These are phyloP conservation scores for Syzygium grande DNA, from an alignment of 345 rosid genomes.

Conservation along the genomic window DNA sequence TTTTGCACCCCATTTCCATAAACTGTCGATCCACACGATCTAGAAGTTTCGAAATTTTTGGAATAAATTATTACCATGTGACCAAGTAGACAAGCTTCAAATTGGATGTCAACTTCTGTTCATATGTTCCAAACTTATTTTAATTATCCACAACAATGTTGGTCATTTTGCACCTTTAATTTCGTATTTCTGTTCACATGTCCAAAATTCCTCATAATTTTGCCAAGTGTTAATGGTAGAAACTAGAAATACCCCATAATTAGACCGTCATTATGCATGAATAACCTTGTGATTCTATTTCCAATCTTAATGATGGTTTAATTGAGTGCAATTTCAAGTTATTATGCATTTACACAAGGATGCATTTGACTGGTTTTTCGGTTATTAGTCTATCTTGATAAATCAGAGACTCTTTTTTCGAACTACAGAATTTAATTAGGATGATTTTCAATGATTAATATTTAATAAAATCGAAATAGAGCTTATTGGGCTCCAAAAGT, in stretches of 20 bases:
- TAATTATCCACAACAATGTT: neutral
- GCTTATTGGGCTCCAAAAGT: neutral
- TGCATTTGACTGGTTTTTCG: neutral
- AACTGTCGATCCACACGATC: too few relatives aligned
- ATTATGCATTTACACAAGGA: neutral
- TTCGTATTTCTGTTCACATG: accelerated
- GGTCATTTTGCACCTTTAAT: neutral
- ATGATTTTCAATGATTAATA: too few relatives aligned
- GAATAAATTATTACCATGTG: neutral
- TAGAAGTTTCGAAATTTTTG: too few relatives aligned
- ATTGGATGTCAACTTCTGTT: neutral
- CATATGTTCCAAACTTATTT: too few relatives aligned
- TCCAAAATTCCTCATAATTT: too few relatives aligned
- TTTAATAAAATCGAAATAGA: too few relatives aligned
- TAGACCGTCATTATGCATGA: neutral
- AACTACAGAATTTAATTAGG: too few relatives aligned
- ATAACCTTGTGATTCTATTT: too few relatives aligned
- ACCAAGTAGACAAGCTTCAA: neutral
- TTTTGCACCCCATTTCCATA: too few relatives aligned
- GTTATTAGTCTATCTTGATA: neutral
- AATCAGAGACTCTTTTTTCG: neutral
- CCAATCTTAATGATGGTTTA: too few relatives aligned
- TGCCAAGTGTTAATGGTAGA: neutral
- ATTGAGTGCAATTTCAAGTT: too few relatives aligned
- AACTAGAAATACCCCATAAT: neutral